Evolutionary conservation across 352 stramenopile species (phyloP), one percentile per base, ranked within the genome.

Genomic region (Pythium angustatum): DNA sequence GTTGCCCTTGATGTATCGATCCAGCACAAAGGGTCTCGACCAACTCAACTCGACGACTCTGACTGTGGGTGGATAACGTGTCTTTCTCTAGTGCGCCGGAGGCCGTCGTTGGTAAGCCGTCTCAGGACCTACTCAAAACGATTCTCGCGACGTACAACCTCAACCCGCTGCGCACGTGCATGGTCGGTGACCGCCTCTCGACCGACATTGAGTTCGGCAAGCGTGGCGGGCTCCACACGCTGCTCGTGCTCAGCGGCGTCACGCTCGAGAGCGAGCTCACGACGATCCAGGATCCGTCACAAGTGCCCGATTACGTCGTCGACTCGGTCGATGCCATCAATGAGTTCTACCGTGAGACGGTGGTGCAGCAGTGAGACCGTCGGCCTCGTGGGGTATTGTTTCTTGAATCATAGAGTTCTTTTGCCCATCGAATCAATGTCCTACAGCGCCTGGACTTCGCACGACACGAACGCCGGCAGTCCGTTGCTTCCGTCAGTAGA

Each of bases 191-290:
- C 49, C 80, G 82, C 31, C 69, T 94, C 34, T 90, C 81, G 31
- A 94, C 86, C 2, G 86, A 94, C 69, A 94, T 94, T 67, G 81
- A 90, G 69, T 94, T 94, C 24, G 86, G 86, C 52, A 81, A 79
- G 34, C 75, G 78, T 12, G 86, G 86, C 36, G 83, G 84, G 3
- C 53, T 93, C 47, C 71, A 85, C 45, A 94, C 86, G 38, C 69
- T 94, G 61, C 72, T 94, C 4, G 86, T 94, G 52, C 75, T 94
- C 47, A 88, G 75, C 22, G 83, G 86, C 26, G 78, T 91, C 54
- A 93, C 86, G 21, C 68, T 72, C 26, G 78, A 85, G 53, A 68
- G 72, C 34, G 79, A 94, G 52, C 69, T 92, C 14, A 48, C 67
- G 12, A 68, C 50, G 66, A 89, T 92, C 55, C 67, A 76, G 22